Evolutionary conservation across 108 stramenopile genomes (phyloP).

Genomic region (Cylindrotheca fusiformis): DNA sequence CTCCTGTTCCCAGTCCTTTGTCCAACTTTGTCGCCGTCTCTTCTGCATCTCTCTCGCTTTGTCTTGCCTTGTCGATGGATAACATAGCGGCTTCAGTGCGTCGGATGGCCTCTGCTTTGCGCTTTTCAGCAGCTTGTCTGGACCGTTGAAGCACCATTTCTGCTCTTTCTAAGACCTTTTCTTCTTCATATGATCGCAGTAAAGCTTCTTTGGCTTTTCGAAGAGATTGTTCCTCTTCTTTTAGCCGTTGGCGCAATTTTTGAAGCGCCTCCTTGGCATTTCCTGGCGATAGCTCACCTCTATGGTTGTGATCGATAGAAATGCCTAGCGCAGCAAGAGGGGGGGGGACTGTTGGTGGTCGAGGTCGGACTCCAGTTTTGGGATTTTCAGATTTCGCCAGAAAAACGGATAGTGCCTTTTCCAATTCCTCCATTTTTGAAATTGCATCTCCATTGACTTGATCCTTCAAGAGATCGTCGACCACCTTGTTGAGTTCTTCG

Average conservation of each 20-base stretch:
- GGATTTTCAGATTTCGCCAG: conserved; percentile 10
- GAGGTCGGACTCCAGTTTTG: conserved; percentile 1
- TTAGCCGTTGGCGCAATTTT: conserved; percentile 7
- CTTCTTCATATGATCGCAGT: conserved; percentile 3
- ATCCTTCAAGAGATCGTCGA: conserved; percentile 16
- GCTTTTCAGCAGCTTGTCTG: conserved; percentile 25
- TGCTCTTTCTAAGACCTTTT: conserved; percentile 4
- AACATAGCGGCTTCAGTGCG: conserved; percentile 1
- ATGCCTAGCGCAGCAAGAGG: conserved; percentile 5
- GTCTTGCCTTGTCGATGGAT: conserved; percentile 2
- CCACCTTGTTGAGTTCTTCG: conserved; percentile 16
- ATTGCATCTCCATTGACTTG: conserved; percentile 16
- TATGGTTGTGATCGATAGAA: neutral
- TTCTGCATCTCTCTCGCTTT: neutral
- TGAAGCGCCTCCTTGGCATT: conserved; percentile 13
- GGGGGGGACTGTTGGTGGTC: conserved; percentile 9
- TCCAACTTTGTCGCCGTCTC: neutral
- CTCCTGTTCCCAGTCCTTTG: neutral
- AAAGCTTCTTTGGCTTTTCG: conserved; percentile 19
- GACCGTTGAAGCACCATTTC: conserved; percentile 23
- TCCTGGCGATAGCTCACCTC: neutral
- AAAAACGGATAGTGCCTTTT: conserved; percentile 13
- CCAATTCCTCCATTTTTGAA: conserved; percentile 20
- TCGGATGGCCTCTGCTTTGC: conserved; percentile 15
- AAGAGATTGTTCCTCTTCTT: conserved; percentile 13